A percentile compares a stretch with the other conserved stretches of the same genome.
These are phyloP conservation scores for Basidiobolus meristosporus DNA, from an alignment of 371 early-diverging fungal genomes.

Conservation along the genomic window DNA sequence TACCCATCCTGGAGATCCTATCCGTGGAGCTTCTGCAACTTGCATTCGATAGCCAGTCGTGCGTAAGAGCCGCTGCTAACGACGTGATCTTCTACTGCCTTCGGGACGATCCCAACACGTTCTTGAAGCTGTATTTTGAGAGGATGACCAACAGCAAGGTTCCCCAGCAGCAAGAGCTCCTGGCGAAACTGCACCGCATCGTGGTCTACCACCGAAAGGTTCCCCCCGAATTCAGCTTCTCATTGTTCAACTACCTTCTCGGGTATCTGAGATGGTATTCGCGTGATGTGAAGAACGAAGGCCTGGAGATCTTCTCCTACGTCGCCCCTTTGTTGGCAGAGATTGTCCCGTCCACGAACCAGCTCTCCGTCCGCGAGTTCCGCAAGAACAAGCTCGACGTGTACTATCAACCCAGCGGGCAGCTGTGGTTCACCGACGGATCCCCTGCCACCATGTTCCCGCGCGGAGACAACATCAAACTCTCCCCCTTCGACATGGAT, in stretches of 20 bases:
- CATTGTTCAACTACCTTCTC: constrained; percentile 36
- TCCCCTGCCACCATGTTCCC: constrained; percentile 26
- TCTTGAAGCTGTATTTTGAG: too few relatives aligned
- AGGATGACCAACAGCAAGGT: too few relatives aligned
- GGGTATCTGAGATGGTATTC: constrained; percentile 38
- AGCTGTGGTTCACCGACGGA: constrained; percentile 44
- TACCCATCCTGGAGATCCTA: too few relatives aligned
- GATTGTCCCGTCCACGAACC: constrained; percentile 29
- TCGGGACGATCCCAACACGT: too few relatives aligned
- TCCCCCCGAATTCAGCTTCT: constrained; percentile 30
- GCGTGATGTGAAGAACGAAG: constrained; percentile 19
- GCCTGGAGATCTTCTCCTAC: constrained; percentile 17
- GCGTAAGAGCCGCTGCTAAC: too few relatives aligned
- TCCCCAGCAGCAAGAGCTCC: constrained; percentile 25
- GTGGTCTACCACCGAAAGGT: constrained; percentile 27
- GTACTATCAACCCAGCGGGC: constrained; percentile 25
- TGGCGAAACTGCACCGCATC: constrained; percentile 25
- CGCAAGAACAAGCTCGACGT: constrained; percentile 40
- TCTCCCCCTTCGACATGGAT: constrained; percentile 7
- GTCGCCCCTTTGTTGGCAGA: constrained; percentile 30
- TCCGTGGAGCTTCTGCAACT: too few relatives aligned
- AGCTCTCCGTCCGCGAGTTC: constrained; percentile 31
- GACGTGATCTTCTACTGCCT: too few relatives aligned
- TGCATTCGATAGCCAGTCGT: too few relatives aligned
- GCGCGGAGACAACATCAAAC: constrained; percentile 8